These are phyloP conservation scores for Candida ipomoeae DNA, from an alignment of 805 yeast species.

Conservation along the genomic window DNA sequence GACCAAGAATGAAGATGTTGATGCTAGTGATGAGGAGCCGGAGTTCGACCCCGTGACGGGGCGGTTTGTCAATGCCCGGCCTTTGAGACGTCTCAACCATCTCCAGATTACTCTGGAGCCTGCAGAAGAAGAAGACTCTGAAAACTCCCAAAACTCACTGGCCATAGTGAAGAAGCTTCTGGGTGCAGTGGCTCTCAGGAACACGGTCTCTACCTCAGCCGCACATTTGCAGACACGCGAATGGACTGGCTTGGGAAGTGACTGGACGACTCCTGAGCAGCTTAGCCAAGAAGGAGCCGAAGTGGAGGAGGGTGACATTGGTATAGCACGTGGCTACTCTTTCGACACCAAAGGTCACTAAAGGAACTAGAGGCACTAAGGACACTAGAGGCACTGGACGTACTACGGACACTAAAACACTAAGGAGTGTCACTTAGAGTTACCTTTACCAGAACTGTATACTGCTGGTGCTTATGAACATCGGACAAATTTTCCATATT, in stretches of 20 bases:
- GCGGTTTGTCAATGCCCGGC: slow-evolving; percentile 63
- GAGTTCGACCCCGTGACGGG: slow-evolving; percentile 90
- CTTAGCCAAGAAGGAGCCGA: slow-evolving; percentile 58
- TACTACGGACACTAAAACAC: too few relatives aligned
- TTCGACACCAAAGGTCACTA: slow-evolving; percentile 18
- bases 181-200: slow-evolving; percentile 58
- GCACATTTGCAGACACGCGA: slow-evolving; percentile 60
- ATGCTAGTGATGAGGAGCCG: slow-evolving; percentile 51
- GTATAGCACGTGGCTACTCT: slow-evolving; percentile 86
- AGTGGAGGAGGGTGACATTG: slow-evolving; percentile 77
- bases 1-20: slow-evolving; percentile 7
- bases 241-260: slow-evolving; percentile 94
- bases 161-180: slow-evolving; percentile 56
- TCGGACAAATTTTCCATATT: too few relatives aligned
- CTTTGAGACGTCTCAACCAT: slow-evolving; percentile 65
- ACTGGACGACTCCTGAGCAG: slow-evolving; percentile 39
- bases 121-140: slow-evolving; percentile 7
- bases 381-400: too few relatives aligned
- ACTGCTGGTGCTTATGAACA: too few relatives aligned
- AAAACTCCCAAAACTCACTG: slow-evolving; percentile 13
- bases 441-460: too few relatives aligned
- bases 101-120: slow-evolving; percentile 48
- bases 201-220: slow-evolving; percentile 89
- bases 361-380: too few relatives aligned
- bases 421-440: too few relatives aligned